A percentile compares a stretch with the other conserved stretches of the same genome.
phyloP scores from a whole-genome alignment of 2,329 filamentous ascomycete genomes.

The Leptographium galeiforme region DNA sequence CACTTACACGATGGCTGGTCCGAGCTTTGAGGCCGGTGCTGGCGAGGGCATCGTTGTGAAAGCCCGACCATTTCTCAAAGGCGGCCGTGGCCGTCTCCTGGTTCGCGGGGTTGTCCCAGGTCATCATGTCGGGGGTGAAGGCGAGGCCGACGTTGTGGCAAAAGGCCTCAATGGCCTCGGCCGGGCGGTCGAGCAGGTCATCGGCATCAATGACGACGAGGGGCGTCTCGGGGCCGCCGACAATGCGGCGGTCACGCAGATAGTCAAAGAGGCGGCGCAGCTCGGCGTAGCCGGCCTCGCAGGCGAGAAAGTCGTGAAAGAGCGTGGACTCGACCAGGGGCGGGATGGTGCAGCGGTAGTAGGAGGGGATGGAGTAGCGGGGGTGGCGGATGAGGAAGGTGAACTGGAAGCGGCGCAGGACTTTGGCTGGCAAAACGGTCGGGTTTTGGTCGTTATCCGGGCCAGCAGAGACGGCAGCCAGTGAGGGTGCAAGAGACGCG shows the following conservation, averaged over 20 bases:
- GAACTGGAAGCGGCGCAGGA: conserved; percentile 76
- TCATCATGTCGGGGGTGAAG: conserved; percentile 65
- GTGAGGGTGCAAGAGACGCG: conserved; percentile 64
- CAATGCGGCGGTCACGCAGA: conserved; percentile 51
- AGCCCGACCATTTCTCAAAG: conserved; percentile 96
- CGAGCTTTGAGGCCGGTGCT: conserved; percentile 64
- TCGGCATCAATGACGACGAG: conserved; percentile 80
- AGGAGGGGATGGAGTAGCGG: conserved; percentile 80
- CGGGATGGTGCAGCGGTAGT: conserved; percentile 86
- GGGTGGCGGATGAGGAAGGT: conserved; percentile 95
- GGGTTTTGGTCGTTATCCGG: conserved; percentile 57
- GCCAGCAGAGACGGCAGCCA: conserved; percentile 31
- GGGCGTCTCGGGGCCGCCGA: conserved; percentile 40
- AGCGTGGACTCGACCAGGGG: conserved; percentile 72
- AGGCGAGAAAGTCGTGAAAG: conserved; percentile 75
- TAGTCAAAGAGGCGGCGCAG: conserved; percentile 80
- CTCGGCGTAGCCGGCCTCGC: conserved; percentile 83
- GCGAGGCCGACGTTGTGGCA: conserved; percentile 70
- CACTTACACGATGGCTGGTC: conserved; percentile 44
- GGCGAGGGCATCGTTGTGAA: conserved; percentile 87
- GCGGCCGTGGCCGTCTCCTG: conserved; percentile 54
- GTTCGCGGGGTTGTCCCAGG: conserved; percentile 67
- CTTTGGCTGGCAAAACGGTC: conserved; percentile 63
- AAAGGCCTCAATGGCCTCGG: conserved; percentile 61
- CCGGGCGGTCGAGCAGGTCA: conserved; percentile 77